Evolutionary conservation across 257 asterid species (phyloP), one percentile per base, ranked within the genome.

Genomic region (Solanum dulcamara): DNA sequence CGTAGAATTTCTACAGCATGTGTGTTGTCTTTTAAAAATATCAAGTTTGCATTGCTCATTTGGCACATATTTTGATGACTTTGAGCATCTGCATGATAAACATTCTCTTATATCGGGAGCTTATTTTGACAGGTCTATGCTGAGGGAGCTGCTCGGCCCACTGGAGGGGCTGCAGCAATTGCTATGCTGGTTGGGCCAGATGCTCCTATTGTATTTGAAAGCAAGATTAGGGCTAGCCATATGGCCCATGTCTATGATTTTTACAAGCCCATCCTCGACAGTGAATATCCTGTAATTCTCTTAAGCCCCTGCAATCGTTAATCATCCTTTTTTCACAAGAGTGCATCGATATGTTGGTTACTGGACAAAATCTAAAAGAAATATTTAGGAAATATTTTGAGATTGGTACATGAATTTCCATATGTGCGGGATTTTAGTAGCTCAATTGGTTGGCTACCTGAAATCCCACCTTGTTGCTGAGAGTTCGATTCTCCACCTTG

Each of bases 91-190:
- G 64, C 62, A 26, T 48, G 83, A 46, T 46, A 8, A 48, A 28
- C 64, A 67, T 66, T 67, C 51, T 26, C 86, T 68, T 48, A 84
- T 66, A 20, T 10, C 33, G 60, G 60, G 40, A 57, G 81, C 83
- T 86, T 86, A 53, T 24, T 89, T 80, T 89, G 44, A 89, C 89
- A 97, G 99, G 99, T 97, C 84, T 97, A 97, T 87, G 99, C 99
- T 9, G 99, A 95, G 91, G 99, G 99, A 22, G 97, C 99, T 30
- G 99, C 99, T 86, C 92, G 99, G 86, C 99, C 99, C 68, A 97
- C 99, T 40, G 99, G 99, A 44, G 99, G 99, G 75, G 99, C 99
- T 81, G 99, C 97, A 79, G 98, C 99, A 30, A 85, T 97, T 89
- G 99, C 99, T 89, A 95, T 97, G 96, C 93, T 97, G 28, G 86